Conservation (phyloP, 148 eudicot species). For the Oxyria digyna region DNA sequence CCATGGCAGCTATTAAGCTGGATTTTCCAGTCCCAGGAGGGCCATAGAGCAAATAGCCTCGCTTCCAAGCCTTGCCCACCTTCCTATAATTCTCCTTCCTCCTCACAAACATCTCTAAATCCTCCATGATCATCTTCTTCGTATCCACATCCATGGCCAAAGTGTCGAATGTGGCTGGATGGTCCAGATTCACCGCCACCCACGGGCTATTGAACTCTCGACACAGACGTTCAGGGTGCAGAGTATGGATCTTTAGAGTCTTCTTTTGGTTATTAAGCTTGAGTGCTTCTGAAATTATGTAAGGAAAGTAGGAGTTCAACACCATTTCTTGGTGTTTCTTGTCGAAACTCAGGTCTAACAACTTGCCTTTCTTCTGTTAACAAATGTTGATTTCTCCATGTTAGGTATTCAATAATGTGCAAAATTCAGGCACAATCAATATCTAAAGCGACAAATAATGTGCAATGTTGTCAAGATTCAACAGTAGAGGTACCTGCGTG, state of each 20-base stretch:
- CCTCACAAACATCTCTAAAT: constrained; percentile 18
- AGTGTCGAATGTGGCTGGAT: constrained; percentile 26
- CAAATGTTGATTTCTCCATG: too few species aligned
- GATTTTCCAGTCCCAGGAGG: constrained; percentile 21
- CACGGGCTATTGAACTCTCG: constrained; percentile 12
- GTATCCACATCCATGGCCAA: constrained; percentile 14
- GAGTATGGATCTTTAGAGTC: constrained; percentile 21
- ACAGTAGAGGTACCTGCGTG: background rate
- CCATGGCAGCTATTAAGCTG: constrained; percentile 24
- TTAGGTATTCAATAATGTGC: too few species aligned
- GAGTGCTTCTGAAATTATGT: constrained; percentile 11
- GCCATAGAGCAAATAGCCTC: constrained; percentile 18
- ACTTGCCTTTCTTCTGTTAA: too few species aligned
- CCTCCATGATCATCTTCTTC: constrained; percentile 18
- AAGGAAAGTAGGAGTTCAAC: constrained; percentile 22
- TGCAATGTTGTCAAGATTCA: background rate
- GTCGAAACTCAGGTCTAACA: constrained; percentile 13
- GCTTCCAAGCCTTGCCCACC: constrained; percentile 24
- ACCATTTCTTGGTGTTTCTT: constrained; percentile 19
- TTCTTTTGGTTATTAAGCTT: constrained; percentile 13
- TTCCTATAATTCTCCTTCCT: constrained; percentile 15
- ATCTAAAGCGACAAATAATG: too few species aligned
- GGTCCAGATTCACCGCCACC: constrained; percentile 28
- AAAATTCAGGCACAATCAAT: too few species aligned
- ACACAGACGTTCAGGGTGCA: constrained; percentile 5